Evolutionary conservation across 2,329 filamentous ascomycete genomes (phyloP).

Genomic region (Xylaria sp.): DNA sequence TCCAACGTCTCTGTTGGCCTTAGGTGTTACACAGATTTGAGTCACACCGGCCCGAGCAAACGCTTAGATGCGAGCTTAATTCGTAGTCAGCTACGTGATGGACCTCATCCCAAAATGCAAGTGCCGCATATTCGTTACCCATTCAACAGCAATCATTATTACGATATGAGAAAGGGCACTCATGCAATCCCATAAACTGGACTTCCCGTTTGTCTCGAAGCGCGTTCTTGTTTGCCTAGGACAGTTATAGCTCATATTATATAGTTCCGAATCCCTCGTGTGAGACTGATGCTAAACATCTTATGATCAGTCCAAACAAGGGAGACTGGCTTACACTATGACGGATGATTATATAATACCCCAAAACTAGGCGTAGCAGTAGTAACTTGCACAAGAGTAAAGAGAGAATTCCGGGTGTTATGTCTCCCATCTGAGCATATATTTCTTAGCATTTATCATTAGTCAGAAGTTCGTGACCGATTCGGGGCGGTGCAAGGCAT

Average conservation of each 20-base stretch:
- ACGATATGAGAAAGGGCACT: neutral
- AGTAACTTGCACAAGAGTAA: neutral
- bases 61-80: neutral
- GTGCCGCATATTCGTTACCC: neutral
- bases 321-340: neutral
- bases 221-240: neutral
- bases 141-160: neutral
- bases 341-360: neutral
- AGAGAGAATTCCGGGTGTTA: neutral
- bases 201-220: neutral
- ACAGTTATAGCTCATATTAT: neutral
- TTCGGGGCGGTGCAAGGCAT: constrained; percentile 5
- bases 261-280: neutral
- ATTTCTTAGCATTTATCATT: neutral
- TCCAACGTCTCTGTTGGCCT: neutral
- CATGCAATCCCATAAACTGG: neutral
- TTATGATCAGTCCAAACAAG: neutral
- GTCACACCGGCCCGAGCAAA: neutral
- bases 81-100: neutral
- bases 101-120: neutral
- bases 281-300: neutral
- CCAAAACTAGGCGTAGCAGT: neutral
- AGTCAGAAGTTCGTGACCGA: neutral
- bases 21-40: neutral
- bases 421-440: neutral